Percentiles rank a stretch among this genome's conserved stretches.
These are phyloP conservation scores for Mollisiaceae sp. DNA, from an alignment of 2,329 filamentous ascomycete genomes.

Conservation along the genomic window DNA sequence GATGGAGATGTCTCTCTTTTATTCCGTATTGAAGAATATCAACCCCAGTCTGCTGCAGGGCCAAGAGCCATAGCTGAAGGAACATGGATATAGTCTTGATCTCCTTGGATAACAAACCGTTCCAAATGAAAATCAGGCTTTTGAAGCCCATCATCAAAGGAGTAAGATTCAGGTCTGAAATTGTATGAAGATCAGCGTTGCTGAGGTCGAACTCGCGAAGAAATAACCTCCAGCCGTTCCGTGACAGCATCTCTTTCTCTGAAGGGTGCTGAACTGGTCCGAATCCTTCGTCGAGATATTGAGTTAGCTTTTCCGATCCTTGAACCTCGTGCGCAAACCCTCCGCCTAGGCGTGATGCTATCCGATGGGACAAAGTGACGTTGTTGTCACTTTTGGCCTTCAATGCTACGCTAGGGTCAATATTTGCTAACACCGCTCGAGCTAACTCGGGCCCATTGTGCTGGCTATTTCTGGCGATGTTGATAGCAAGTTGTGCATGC, in stretches of 20 bases:
- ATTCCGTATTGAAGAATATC: not conserved
- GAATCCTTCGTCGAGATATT: constrained; percentile 4
- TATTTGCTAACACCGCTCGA: not conserved
- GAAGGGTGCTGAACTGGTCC: not conserved
- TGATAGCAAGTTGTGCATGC: not conserved
- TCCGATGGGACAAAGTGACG: not conserved
- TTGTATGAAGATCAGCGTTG: not conserved
- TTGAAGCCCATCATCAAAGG: not conserved
- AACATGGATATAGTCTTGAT: not conserved
- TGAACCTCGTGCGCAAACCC: not conserved
- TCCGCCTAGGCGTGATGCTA: not conserved
- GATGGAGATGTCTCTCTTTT: not conserved
- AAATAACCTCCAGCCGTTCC: not conserved
- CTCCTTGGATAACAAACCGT: not conserved
- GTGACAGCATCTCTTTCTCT: not conserved
- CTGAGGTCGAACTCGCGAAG: not conserved
- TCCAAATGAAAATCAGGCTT: not conserved
- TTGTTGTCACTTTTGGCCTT: not conserved
- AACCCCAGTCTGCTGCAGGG: not conserved
- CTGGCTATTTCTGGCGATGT: not conserved
- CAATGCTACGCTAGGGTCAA: not conserved
- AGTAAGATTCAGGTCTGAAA: not conserved
- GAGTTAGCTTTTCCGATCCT: not conserved
- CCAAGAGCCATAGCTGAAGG: not conserved
- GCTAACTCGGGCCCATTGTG: not conserved